Base-by-base conservation (phyloP, 495 filamentous ascomycete species). In the Podospora conica region DNA sequence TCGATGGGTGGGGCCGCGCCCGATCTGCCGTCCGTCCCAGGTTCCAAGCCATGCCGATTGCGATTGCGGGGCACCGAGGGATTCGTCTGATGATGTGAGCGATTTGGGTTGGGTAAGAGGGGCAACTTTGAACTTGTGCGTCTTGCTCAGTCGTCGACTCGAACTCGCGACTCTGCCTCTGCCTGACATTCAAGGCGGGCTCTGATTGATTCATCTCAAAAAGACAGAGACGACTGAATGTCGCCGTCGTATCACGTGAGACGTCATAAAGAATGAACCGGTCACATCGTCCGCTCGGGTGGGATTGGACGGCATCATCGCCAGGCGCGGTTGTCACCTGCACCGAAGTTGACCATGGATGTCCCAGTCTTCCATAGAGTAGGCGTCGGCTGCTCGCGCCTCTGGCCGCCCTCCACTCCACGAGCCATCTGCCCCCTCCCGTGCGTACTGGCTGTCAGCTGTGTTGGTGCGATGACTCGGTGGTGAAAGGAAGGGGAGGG, bases 1-100 rank as follows among this genome's bases (percentile, higher is more conserved):
- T 27, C 20, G 63, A 15, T 64, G 48, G 48, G 63, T 64, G 54
- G 63, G 63, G 63, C 63, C 55, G 55, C 9, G 55, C 27, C 62
- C 61, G 61, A 63, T 64, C 62, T 64, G 53, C 62, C 62, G 62
- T 29, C 27, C 28, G 24, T 20, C 6, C 28, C 28, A 29, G 11
- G 28, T 1, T 29, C 9, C 33, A 48, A 48, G 40, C 40, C 40
- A 48, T n/a, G 40, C 40, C 40, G 40, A 48, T 48, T n/a, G 21
- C 27, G 55, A 58, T 20, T 58, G 55, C 63, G 40, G 40, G 40
- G 40, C 40, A 31, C 18, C 15, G 40, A 18, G 29, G 18, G 18
- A 48, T 48, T 48, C 18, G 40, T 48, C 40, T 15, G 40, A n/a
- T 48, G 40, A 15, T 2, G 40, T 15, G 40, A 18, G 33, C 7